Evolutionary conservation across 768 basidiomycete species (phyloP).

Genomic region (Agaricus sinodeliciosus): DNA sequence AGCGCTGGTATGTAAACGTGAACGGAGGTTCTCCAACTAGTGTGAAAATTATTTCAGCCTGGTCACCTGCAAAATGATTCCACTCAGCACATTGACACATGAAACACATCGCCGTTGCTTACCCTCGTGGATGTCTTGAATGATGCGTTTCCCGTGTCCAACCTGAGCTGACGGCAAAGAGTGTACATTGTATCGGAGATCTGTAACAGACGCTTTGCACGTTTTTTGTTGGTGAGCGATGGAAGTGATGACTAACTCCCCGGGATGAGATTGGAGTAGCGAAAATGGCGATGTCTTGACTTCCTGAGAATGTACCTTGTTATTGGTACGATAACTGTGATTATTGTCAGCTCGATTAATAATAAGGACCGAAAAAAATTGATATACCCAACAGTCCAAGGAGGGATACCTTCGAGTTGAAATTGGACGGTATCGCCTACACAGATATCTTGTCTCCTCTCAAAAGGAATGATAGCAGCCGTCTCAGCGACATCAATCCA

Average conservation of each 20-base stretch:
- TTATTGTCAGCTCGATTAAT: not conserved
- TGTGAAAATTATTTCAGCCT: constrained; percentile 90
- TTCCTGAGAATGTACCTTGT: constrained; percentile 65
- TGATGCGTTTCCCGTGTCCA: constrained; percentile 72
- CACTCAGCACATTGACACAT: not conserved
- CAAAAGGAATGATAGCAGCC: constrained; percentile 84
- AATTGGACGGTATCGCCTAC: constrained; percentile 88
- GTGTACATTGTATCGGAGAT: constrained; percentile 70
- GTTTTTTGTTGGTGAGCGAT: constrained; percentile 91
- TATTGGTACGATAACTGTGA: constrained; percentile 73
- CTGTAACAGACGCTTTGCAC: constrained; percentile 79
- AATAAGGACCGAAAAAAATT: constrained; percentile 9
- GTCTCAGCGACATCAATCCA: constrained; percentile 97
- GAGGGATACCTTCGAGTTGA: constrained; percentile 88
- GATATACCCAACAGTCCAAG: constrained; percentile 82
- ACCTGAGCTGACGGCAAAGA: constrained; percentile 85
- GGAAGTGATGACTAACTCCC: constrained; percentile 79
- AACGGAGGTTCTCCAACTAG: constrained; percentile 92
- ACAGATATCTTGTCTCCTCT: constrained; percentile 75
- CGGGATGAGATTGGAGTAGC: constrained; percentile 73
- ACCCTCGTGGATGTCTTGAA: constrained; percentile 91
- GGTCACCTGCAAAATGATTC: constrained; percentile 51
- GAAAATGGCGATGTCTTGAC: constrained; percentile 80
- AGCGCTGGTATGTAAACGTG: constrained; percentile 89
- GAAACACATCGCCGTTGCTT: constrained; percentile 11